A percentile compares a stretch with the other conserved stretches of the same genome.
Evolutionary conservation across 495 filamentous ascomycete genomes (phyloP).

Genomic region (Neurospora sp.): DNA sequence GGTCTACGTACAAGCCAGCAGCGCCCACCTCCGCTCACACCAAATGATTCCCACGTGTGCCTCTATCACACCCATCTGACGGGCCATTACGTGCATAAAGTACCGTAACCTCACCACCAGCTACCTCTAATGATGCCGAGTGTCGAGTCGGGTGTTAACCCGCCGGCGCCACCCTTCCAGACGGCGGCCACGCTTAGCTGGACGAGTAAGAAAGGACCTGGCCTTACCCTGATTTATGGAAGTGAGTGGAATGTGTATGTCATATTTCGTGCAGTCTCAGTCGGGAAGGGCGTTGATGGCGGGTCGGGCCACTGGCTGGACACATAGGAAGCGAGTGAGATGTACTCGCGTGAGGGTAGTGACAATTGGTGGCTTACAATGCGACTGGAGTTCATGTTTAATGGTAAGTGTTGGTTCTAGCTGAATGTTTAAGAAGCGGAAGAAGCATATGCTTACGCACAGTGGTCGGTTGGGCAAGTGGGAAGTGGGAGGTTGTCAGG

Average conservation of each 20-base stretch:
- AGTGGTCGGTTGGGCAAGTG: neutral
- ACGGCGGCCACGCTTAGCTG: neutral
- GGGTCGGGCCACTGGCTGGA: neutral
- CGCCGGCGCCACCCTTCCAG: neutral
- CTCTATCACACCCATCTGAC: neutral
- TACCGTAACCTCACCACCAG: neutral
- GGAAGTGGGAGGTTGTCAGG: neutral
- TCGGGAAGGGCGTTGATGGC: neutral
- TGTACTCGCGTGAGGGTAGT: neutral
- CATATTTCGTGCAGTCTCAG: neutral
- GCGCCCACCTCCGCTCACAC: neutral
- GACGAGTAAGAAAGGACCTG: neutral
- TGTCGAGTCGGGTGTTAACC: neutral
- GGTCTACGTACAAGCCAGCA: neutral
- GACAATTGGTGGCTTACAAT: neutral
- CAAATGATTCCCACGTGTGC: neutral
- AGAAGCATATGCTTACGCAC: neutral
- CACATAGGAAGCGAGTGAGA: neutral
- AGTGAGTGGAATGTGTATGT: neutral
- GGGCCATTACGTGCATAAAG: neutral
- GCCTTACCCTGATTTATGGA: neutral
- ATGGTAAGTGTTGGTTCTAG: neutral
- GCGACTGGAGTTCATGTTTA: neutral
- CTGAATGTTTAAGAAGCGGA: neutral
- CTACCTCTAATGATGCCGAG: neutral